Evolutionary conservation across 2,329 filamentous ascomycete genomes (phyloP).

Genomic region (Penicillium crustosum): DNA sequence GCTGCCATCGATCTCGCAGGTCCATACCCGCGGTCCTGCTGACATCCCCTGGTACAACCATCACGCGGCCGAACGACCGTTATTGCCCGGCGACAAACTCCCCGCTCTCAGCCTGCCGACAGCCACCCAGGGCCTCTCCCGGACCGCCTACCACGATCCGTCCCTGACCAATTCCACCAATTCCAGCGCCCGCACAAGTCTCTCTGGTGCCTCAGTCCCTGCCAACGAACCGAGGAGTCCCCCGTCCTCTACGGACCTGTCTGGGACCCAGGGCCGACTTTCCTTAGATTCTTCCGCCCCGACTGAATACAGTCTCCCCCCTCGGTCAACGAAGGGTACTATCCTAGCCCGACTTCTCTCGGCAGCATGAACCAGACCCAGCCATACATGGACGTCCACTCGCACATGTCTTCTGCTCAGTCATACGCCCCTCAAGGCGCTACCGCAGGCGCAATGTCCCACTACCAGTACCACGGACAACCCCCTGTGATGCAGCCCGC

Average conservation of each 20-base stretch:
- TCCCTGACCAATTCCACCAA: slow-evolving; percentile 43
- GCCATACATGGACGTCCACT: slow-evolving; percentile 81
- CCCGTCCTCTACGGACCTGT: slow-evolving; percentile 60
- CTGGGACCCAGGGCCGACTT: slow-evolving; percentile 39
- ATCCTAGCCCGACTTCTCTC: slow-evolving; percentile 39
- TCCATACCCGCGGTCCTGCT: slow-evolving; percentile 74
- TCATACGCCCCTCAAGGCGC: slow-evolving; percentile 73
- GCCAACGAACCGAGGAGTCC: slow-evolving; percentile 63
- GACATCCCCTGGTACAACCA: slow-evolving; percentile 70
- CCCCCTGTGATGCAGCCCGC: slow-evolving; percentile 72
- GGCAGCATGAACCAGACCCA: slow-evolving; percentile 76
- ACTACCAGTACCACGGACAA: slow-evolving; percentile 71
- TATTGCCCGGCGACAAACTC: slow-evolving; percentile 71
- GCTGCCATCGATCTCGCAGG: slow-evolving; percentile 82
- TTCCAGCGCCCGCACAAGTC: slow-evolving; percentile 57
- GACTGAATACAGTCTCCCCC: slow-evolving; percentile 34
- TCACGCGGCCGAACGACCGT: slow-evolving; percentile 63
- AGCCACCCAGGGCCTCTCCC: slow-evolving; percentile 65
- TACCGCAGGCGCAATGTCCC: slow-evolving; percentile 68
- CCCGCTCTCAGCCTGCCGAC: slow-evolving; percentile 70
- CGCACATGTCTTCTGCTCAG: slow-evolving; percentile 76
- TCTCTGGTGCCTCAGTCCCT: slow-evolving; percentile 54
- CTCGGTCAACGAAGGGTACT: slow-evolving; percentile 44
- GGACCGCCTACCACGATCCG: slow-evolving; percentile 69
- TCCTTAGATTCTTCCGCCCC: slow-evolving; percentile 35